Base-by-base conservation (phyloP, 1,284 basidiomycete genomes). In the Malassezia sympodialis region DNA sequence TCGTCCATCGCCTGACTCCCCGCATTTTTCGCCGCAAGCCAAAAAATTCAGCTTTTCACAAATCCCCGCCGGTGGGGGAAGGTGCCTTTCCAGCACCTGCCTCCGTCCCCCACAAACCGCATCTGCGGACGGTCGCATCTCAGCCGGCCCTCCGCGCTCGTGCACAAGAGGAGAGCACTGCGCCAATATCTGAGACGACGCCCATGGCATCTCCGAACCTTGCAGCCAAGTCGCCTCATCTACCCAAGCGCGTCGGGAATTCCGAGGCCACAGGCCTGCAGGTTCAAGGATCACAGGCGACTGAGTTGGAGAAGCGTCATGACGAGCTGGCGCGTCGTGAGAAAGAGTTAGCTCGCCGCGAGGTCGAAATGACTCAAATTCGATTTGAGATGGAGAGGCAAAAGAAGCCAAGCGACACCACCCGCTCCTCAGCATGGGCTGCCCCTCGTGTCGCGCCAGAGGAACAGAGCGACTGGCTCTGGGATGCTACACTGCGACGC, bases 391-490 rank as follows among this genome's bases (percentile, higher is more conserved):
- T 31, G 44, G 44, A 46, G 19, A 19, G 19, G 12, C 28, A 46
- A 21, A 46, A 31, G 43, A 19, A 15, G 21, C 44, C 15, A 10
- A 10, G 32, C 5, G 44, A 46, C 8, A 8, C n/a, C 4, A 5
- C 26, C 15, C 17, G 37, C 19, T 19, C 37, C 1, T 6, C 37
- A 39, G 3, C 15, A 12, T 4, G 12, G 19, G 17, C 8, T 8
- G 37, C 37, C 8, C 37, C 37, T 12, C 37, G 37, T 5, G 15
- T 11, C 6, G 14, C 14, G 15, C n/a, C 32, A 19, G 21, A 23
- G 15, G 44, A 46, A 17, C 19, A 27, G 12, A 24, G 34, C 11
- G 46, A 49, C n/a, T 49, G 46, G 46, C 34, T 49, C 11, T 49
- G 46, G 46, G 32, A 49, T 15, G 34, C 31, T 14, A 49, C 32